Evolutionary conservation across 2,329 filamentous ascomycete species (phyloP).

Genomic region (Diaporthe sp.): DNA sequence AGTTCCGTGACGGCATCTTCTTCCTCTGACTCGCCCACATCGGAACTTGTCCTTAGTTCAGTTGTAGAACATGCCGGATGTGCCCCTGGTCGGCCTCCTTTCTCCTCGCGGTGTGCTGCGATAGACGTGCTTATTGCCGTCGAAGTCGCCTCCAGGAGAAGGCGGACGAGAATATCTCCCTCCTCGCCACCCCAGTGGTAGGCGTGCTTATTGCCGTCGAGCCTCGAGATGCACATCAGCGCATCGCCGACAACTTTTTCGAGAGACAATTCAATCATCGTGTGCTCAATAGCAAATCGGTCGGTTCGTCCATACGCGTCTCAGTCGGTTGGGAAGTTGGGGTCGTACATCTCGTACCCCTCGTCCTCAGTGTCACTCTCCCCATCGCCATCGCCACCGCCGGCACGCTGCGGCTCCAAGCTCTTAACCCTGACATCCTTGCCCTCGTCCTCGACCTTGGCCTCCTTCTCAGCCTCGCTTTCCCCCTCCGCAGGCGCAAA

Average conservation of each 20-base stretch:
- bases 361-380: slow-evolving; percentile 78
- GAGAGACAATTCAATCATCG: neutral
- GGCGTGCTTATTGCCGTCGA: neutral
- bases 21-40: neutral
- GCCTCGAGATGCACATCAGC: neutral
- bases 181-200: no score
- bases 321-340: slow-evolving; percentile 70
- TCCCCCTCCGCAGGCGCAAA: slow-evolving; percentile 67
- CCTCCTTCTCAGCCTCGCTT: slow-evolving; percentile 45
- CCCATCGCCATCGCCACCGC: slow-evolving; percentile 32
- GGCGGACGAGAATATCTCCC: no score
- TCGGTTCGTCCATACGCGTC: neutral
- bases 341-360: slow-evolving; percentile 76
- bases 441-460: slow-evolving; percentile 35
- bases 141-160: no score
- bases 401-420: slow-evolving; percentile 24
- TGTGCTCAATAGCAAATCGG: neutral
- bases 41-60: neutral
- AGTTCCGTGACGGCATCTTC: neutral
- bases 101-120: neutral
- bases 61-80: neutral
- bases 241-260: neutral
- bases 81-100: neutral
- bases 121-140: no score
- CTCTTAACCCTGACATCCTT: slow-evolving; percentile 43